A percentile compares a stretch with the other conserved stretches of the same genome.
Conservation (phyloP, 345 rosid genomes). For the Ceriops tagal region DNA sequence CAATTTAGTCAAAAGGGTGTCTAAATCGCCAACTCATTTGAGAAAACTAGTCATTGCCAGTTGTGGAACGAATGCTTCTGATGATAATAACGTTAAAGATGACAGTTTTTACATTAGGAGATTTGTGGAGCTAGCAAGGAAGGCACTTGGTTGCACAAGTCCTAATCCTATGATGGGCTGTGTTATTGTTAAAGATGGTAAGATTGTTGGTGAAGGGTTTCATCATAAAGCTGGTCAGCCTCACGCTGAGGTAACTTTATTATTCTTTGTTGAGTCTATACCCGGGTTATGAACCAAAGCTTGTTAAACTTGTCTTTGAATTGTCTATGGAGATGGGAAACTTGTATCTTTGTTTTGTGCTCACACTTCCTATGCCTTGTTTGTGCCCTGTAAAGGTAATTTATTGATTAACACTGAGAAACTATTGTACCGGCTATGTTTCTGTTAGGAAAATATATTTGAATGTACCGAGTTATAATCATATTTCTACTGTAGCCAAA, state of each 20-base stretch:
- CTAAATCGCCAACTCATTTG: constrained; percentile 15
- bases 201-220: constrained; percentile 87
- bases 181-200: constrained; percentile 78
- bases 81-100: constrained; percentile 2
- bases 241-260: constrained; percentile 77
- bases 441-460: too few relatives aligned
- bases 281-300: not conserved
- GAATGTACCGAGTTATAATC: too few relatives aligned
- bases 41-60: not conserved
- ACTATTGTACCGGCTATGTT: too few relatives aligned
- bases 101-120: constrained; percentile 72
- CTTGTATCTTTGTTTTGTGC: too few relatives aligned
- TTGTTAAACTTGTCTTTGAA: too few relatives aligned
- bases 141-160: constrained; percentile 72
- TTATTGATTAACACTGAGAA: too few relatives aligned
- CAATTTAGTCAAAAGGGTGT: constrained; percentile 22
- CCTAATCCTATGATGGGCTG: constrained; percentile 98
- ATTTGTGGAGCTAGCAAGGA: constrained; percentile 75
- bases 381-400: too few relatives aligned
- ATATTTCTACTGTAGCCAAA: too few relatives aligned
- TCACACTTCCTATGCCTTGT: too few relatives aligned
- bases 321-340: too few relatives aligned
- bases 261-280: not conserved
- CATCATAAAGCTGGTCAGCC: constrained; percentile 98
- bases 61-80: not conserved